Evolutionary conservation across 2,329 filamentous ascomycete species (phyloP).

Genomic region (Ceratocystis eucalypticola): DNA sequence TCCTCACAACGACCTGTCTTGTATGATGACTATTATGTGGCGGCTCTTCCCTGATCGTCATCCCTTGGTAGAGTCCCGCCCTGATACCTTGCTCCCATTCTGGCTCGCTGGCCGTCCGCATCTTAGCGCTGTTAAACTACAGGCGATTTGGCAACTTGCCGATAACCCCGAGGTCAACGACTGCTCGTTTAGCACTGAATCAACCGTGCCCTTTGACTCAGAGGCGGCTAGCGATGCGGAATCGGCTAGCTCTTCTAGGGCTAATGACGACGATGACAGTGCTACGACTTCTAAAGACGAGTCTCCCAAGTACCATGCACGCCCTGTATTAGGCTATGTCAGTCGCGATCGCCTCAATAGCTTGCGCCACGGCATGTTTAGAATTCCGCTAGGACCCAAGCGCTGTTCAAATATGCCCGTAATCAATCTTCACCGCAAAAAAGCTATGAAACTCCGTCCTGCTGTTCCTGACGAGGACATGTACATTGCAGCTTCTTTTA

Average conservation of each 20-base stretch:
- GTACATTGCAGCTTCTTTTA: conserved; percentile 38
- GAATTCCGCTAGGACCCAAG: conserved; percentile 31
- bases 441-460: conserved; percentile 36
- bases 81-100: conserved; percentile 12
- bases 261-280: background rate
- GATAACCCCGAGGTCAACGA: background rate
- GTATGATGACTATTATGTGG: conserved; percentile 6
- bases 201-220: conserved; percentile 14
- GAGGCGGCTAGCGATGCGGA: background rate
- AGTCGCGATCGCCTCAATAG: conserved; percentile 18
- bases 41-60: conserved; percentile 11
- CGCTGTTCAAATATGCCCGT: conserved; percentile 35
- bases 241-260: background rate
- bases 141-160: conserved; percentile 13
- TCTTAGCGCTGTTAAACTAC: conserved; percentile 10
- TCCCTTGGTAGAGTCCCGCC: background rate
- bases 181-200: conserved; percentile 16
- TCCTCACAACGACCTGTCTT: background rate
- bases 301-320: conserved; percentile 29
- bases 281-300: conserved; percentile 16
- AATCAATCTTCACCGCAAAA: conserved; percentile 33
- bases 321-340: conserved; percentile 25
- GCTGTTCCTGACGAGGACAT: conserved; percentile 38
- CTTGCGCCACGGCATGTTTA: conserved; percentile 38
- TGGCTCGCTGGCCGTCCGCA: conserved; percentile 14